Conservation (phyloP, 2,329 filamentous ascomycete genomes). For the Arachnomyces sp. region DNA sequence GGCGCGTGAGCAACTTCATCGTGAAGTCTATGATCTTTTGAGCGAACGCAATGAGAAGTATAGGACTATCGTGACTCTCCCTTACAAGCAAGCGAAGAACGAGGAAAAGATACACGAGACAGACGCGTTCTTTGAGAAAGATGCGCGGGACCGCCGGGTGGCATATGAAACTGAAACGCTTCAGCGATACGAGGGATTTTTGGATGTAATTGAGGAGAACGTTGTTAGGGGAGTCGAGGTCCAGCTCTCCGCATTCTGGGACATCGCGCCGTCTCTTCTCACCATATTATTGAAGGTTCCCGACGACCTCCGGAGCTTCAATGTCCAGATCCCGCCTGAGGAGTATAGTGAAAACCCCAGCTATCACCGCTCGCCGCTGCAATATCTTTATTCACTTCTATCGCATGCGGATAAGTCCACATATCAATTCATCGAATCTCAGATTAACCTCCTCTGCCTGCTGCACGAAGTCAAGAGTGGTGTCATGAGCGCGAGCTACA, state of each 20-base stretch:
- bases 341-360: conserved; percentile 82
- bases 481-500: conserved; percentile 61
- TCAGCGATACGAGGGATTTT: conserved; percentile 67
- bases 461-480: conserved; percentile 84
- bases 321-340: conserved; percentile 65
- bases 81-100: conserved; percentile 68
- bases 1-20: conserved; percentile 77
- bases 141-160: conserved; percentile 63
- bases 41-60: conserved; percentile 82
- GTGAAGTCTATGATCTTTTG: conserved; percentile 76
- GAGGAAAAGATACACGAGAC: conserved; percentile 73
- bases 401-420: conserved; percentile 85
- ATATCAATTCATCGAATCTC: conserved; percentile 93
- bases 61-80: conserved; percentile 71
- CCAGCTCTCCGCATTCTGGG: conserved; percentile 93
- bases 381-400: conserved; percentile 82
- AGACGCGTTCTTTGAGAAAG: conserved; percentile 72
- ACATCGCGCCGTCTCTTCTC: conserved; percentile 79
- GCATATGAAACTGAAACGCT: conserved; percentile 65
- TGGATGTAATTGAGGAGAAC: conserved; percentile 71
- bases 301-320: conserved; percentile 47
- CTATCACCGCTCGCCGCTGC: conserved; percentile 73
- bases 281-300: conserved; percentile 76
- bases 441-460: conserved; percentile 83
- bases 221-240: conserved; percentile 82